These are phyloP conservation scores for Solanum rostratum DNA, from an alignment of 257 asterid species.

Conservation along the genomic window DNA sequence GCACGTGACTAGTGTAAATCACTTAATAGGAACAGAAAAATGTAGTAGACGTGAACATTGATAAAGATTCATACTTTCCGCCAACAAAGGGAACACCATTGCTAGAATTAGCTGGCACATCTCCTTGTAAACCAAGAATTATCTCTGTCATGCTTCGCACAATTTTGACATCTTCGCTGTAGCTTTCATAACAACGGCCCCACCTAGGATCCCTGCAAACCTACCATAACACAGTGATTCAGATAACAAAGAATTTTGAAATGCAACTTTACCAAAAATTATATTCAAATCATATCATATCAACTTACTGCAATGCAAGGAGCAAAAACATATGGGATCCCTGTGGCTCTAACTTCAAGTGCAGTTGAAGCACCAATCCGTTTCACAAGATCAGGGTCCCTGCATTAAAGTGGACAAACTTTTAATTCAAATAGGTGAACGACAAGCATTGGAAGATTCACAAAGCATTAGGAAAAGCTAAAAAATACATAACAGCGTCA, in stretches of 20 bases:
- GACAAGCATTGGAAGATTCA: background rate
- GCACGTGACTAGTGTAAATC: too few species aligned
- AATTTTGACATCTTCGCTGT: constrained; percentile 18
- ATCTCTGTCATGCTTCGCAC: constrained; percentile 21
- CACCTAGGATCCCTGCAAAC: constrained; percentile 20
- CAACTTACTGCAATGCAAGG: constrained; percentile 28
- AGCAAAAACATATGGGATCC: constrained; percentile 27
- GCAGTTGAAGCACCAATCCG: constrained; percentile 36
- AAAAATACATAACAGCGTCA: background rate
- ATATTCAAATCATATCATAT: background rate
- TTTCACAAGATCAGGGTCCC: constrained; percentile 22
- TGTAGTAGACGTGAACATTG: background rate
- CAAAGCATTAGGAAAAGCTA: background rate
- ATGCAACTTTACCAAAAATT: background rate
- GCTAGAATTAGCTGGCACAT: constrained; percentile 4
- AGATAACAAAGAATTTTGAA: background rate
- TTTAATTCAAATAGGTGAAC: background rate
- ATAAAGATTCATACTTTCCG: constrained; percentile 11
- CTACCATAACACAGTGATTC: background rate
- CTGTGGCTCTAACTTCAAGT: constrained; percentile 33
- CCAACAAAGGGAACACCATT: constrained; percentile 16
- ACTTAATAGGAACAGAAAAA: background rate
- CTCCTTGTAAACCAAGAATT: constrained; percentile 27
- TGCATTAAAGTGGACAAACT: background rate
- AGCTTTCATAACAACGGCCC: constrained; percentile 37